A percentile compares a stretch with the other conserved stretches of the same genome.
Evolutionary conservation across 495 filamentous ascomycete species (phyloP).

Genomic region (Penicillium samsonianum): DNA sequence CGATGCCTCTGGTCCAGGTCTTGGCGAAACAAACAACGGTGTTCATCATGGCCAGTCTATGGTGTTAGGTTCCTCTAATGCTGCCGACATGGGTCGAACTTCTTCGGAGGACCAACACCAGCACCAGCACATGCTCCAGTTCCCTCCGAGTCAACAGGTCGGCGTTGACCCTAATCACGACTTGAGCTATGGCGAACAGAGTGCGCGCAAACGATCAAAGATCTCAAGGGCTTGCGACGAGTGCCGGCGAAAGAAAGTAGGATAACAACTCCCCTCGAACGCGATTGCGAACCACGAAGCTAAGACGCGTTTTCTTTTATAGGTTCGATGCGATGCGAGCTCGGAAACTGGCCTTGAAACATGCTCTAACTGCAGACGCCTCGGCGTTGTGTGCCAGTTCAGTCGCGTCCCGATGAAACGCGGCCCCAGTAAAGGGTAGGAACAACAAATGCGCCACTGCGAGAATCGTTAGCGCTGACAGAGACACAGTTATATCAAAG

Average conservation of each 20-base stretch:
- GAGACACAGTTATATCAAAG: conserved; percentile 81
- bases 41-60: conserved; percentile 46
- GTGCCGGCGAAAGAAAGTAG: conserved; percentile 88
- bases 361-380: conserved; percentile 83
- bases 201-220: conserved; percentile 82
- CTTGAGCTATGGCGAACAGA: conserved; percentile 58
- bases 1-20: conserved; percentile 44
- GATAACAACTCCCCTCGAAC: conserved; percentile 14
- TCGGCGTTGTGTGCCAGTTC: conserved; percentile 77
- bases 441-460: conserved; percentile 3
- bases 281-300: conserved; percentile 14
- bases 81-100: conserved; percentile 43
- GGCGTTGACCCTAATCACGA: conserved; percentile 55
- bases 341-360: conserved; percentile 75
- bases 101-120: conserved; percentile 46
- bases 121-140: conserved; percentile 51
- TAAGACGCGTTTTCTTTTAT: conserved; percentile 24
- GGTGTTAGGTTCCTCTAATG: conserved; percentile 45
- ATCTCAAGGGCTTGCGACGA: conserved; percentile 95
- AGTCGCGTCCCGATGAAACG: conserved; percentile 93
- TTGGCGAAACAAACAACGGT: conserved; percentile 45
- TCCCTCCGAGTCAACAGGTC: conserved; percentile 51
- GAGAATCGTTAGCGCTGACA: conserved; percentile 24
- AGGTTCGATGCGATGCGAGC: conserved; percentile 90
- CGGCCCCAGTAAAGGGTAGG: conserved; percentile 91